Percentiles rank a stretch among this genome's conserved stretches.
These are phyloP conservation scores for Lablab purpureus DNA, from an alignment of 306 rosid genomes.

Conservation along the genomic window DNA sequence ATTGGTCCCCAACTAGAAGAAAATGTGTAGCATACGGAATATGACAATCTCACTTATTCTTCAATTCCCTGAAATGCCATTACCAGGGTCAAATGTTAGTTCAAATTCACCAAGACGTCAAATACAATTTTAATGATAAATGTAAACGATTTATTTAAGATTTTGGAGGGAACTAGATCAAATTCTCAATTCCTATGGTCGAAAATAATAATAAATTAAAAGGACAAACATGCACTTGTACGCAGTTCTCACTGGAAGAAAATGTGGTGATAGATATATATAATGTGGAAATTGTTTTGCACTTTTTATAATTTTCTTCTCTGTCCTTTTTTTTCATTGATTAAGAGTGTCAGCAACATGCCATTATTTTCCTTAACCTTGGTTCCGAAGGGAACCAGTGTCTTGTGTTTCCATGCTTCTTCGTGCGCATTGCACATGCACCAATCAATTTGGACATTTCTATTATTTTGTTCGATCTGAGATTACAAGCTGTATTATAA, in stretches of 20 bases:
- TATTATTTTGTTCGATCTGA: conserved; percentile 45
- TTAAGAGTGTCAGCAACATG: conserved; percentile 33
- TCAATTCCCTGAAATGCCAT: not conserved
- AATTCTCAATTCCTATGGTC: not conserved
- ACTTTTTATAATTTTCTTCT: not conserved
- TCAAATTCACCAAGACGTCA: conserved; percentile 5
- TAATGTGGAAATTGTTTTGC: not conserved
- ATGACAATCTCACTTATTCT: conserved; percentile 22
- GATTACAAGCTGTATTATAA: conserved; percentile 47
- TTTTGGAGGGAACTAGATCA: not conserved
- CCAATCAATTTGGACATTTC: conserved; percentile 43
- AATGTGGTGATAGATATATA: not conserved
- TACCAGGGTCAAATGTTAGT: conserved; percentile 9
- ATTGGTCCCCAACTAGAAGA: conserved; percentile 12
- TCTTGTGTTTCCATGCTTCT: conserved; percentile 42
- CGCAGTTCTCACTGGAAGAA: conserved; percentile 1
- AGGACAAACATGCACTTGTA: conserved; percentile 17
- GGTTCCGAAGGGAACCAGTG: conserved; percentile 36
- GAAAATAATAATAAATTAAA: not conserved
- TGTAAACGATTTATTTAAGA: conserved; percentile 4
- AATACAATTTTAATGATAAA: not conserved
- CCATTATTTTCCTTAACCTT: conserved; percentile 33
- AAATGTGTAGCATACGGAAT: conserved; percentile 31
- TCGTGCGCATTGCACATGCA: conserved; percentile 51
- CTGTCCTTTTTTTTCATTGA: conserved; percentile 8